These are phyloP conservation scores for Carpinus viminea DNA, from an alignment of 306 rosid genomes.

Conservation along the genomic window DNA sequence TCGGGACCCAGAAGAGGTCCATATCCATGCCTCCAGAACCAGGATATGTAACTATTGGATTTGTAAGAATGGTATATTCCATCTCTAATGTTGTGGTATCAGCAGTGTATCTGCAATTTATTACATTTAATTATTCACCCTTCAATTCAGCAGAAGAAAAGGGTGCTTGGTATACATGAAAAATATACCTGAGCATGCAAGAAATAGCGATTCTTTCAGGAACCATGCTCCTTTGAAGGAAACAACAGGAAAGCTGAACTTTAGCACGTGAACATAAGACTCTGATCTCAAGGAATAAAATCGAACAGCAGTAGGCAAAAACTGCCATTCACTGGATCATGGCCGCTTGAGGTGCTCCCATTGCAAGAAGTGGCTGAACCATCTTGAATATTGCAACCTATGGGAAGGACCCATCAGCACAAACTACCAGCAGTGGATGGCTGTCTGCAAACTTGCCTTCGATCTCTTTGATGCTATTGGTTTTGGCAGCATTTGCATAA, in stretches of 20 bases:
- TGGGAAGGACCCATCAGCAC: slow-evolving; percentile 69
- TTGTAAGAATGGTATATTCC: slow-evolving; percentile 81
- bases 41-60: slow-evolving; percentile 62
- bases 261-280: slow-evolving; percentile 74
- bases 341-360: slow-evolving; percentile 49
- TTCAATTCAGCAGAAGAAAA: slow-evolving; percentile 10
- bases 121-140: slow-evolving; percentile 24
- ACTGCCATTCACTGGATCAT: slow-evolving; percentile 55
- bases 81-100: slow-evolving; percentile 70
- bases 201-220: too few species aligned
- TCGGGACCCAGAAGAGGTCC: slow-evolving; percentile 98
- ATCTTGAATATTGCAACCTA: slow-evolving; percentile 55
- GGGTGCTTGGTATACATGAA: slow-evolving; percentile 6
- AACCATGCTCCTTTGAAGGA: too few species aligned
- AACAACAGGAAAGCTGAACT: too few species aligned
- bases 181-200: slow-evolving; percentile 79
- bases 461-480: slow-evolving; percentile 60
- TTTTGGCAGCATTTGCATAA: slow-evolving; percentile 89
- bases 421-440: slow-evolving; percentile 75
- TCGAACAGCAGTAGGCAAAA: slow-evolving; percentile 72
- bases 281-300: slow-evolving; percentile 88
- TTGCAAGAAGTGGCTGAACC: slow-evolving; percentile 42
- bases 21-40: slow-evolving; percentile 73
- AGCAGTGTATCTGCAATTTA: slow-evolving; percentile 82
- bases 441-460: slow-evolving; percentile 62